phyloP scores from a whole-genome alignment of 2,329 filamentous ascomycete genomes.

The Colletotrichum eremochloae region DNA sequence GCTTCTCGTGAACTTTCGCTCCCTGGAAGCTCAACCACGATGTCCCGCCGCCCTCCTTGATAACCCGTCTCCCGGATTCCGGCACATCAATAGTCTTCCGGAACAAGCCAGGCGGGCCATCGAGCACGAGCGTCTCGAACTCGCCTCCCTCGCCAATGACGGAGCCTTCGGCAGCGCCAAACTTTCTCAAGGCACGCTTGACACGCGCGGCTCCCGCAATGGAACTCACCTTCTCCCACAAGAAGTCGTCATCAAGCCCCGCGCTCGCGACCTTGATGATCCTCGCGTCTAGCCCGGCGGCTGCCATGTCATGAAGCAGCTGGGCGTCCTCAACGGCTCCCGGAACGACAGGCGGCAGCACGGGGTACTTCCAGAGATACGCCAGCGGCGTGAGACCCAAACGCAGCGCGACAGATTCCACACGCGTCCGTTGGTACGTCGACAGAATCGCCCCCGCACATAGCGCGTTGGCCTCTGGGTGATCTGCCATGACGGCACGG shows the following conservation, averaged over 20 bases:
- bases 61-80: conserved; percentile 63
- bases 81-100: conserved; percentile 76
- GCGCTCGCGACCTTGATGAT: conserved; percentile 96
- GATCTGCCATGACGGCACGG: conserved; percentile 71
- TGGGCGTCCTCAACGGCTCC: conserved; percentile 58
- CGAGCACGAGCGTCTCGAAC: conserved; percentile 91
- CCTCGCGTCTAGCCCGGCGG: conserved; percentile 83
- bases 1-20: conserved; percentile 66
- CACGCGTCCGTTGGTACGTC: conserved; percentile 95
- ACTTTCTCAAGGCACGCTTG: conserved; percentile 71
- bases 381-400: conserved; percentile 86
- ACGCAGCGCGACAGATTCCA: conserved; percentile 90
- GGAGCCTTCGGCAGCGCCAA: conserved; percentile 77
- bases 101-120: conserved; percentile 82
- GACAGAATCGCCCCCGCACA: conserved; percentile 93
- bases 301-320: conserved; percentile 85
- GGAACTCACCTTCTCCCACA: conserved; percentile 85
- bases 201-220: conserved; percentile 61
- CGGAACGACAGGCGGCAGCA: conserved; percentile 67
- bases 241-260: conserved; percentile 82
- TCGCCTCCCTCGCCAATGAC: conserved; percentile 94
- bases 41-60: conserved; percentile 81
- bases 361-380: conserved; percentile 92
- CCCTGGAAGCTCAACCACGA: conserved; percentile 76
- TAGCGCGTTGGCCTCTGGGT: conserved; percentile 88